phyloP scores from a whole-genome alignment of 116 monocot species.

The Papilionanthe hybrid region DNA sequence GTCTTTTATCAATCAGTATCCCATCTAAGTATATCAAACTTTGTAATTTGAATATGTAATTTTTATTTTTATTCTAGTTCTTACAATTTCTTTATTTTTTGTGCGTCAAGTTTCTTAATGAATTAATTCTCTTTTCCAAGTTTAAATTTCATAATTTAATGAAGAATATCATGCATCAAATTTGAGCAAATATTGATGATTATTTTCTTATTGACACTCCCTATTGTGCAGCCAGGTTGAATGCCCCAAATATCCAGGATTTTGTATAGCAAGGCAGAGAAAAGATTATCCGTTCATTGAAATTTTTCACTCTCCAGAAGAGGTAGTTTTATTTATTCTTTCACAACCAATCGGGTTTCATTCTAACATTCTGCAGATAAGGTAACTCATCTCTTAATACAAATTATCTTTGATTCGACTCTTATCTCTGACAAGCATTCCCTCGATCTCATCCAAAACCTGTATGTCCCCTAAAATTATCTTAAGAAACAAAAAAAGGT shows the following conservation, averaged over 20 bases:
- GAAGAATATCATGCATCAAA: not conserved
- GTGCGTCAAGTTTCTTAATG: not conserved
- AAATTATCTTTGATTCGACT: not conserved
- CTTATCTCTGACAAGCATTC: not conserved
- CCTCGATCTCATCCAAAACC: no score
- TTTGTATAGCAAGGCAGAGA: conserved; percentile 85
- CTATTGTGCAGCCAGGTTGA: conserved; percentile 50
- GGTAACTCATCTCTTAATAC: not conserved
- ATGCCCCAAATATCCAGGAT: conserved; percentile 88
- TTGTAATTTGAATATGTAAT: not conserved
- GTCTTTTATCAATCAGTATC: no score
- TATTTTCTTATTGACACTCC: not conserved
- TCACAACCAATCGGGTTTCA: not conserved
- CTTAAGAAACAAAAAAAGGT: no score
- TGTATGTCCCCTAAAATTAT: no score
- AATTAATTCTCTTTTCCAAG: not conserved
- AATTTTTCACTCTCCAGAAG: conserved; percentile 80
- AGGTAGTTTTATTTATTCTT: conserved; percentile 31
- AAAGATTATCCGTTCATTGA: conserved; percentile 94
- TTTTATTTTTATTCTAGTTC: not conserved
- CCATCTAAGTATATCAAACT: not conserved
- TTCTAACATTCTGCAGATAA: not conserved
- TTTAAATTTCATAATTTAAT: not conserved
- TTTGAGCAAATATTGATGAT: not conserved
- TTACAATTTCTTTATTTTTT: not conserved